phyloP scores from a whole-genome alignment of 2,329 filamentous ascomycete species.

The Colletotrichum falcatum region DNA sequence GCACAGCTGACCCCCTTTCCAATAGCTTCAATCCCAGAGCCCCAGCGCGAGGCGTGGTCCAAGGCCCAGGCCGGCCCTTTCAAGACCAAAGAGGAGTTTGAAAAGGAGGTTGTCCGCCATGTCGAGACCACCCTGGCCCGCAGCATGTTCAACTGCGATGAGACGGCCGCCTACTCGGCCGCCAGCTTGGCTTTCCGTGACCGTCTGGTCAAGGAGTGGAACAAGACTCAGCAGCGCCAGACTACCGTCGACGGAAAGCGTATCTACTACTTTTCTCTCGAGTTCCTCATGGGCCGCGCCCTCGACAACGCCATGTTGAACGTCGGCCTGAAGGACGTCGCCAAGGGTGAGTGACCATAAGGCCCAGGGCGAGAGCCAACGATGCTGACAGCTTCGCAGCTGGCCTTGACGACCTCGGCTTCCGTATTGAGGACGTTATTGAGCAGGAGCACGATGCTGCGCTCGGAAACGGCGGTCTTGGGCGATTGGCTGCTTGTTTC shows the following conservation, averaged over 20 bases:
- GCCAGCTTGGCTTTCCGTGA: constrained; percentile 94
- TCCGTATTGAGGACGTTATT: constrained; percentile 96
- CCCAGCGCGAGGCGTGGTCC: constrained; percentile 84
- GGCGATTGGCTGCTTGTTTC: constrained; percentile 95
- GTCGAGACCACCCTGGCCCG: constrained; percentile 96
- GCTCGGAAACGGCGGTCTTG: constrained; percentile 94
- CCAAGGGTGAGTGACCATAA: constrained; percentile 70
- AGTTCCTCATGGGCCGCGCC: constrained; percentile 97
- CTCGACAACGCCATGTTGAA: constrained; percentile 99
- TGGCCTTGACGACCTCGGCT: constrained; percentile 89
- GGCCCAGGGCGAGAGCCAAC: too few relatives aligned
- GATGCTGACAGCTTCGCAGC: constrained; percentile 62
- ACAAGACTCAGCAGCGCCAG: constrained; percentile 96
- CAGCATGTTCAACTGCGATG: constrained; percentile 98
- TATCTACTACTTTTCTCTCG: constrained; percentile 96
- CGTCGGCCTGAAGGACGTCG: constrained; percentile 86
- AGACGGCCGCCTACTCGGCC: constrained; percentile 90
- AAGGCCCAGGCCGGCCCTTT: constrained; percentile 75
- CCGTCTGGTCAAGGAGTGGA: constrained; percentile 94
- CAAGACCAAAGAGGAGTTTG: constrained; percentile 83
- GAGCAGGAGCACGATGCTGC: constrained; percentile 96
- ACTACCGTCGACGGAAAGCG: constrained; percentile 92
- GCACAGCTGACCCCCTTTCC: constrained; percentile 27
- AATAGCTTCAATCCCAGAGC: constrained; percentile 83
- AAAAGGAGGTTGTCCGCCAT: constrained; percentile 89